phyloP scores from a whole-genome alignment of 768 basidiomycete genomes.

The Auricularia cornea region DNA sequence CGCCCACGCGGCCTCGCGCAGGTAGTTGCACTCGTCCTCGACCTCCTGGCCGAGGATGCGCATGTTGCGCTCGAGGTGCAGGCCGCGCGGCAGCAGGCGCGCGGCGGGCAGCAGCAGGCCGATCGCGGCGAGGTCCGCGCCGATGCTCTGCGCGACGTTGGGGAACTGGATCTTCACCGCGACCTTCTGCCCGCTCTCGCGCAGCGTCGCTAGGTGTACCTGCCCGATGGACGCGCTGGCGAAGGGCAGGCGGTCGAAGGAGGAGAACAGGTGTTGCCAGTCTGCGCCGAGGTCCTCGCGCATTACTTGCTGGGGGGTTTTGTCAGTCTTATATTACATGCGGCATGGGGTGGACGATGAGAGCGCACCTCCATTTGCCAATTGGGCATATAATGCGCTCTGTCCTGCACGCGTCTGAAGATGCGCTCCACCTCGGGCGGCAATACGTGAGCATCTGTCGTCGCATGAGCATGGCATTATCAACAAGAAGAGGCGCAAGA shows the following conservation, averaged over 20 bases:
- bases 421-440: constrained; percentile 84
- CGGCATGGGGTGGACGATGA: background rate
- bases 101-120: constrained; percentile 75
- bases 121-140: constrained; percentile 80
- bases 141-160: constrained; percentile 77
- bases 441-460: constrained; percentile 78
- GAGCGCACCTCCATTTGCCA: constrained; percentile 87
- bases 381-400: constrained; percentile 97
- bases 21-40: constrained; percentile 87
- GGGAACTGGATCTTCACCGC: constrained; percentile 95
- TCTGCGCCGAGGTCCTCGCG: constrained; percentile 58
- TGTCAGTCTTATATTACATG: too few species aligned
- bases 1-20: constrained; percentile 68
- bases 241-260: constrained; percentile 81
- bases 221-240: constrained; percentile 97
- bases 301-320: constrained; percentile 68
- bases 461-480: too few species aligned
- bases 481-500: too few species aligned
- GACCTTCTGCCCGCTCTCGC: constrained; percentile 46
- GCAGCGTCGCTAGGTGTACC: constrained; percentile 71
- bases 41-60: constrained; percentile 60
- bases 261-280: constrained; percentile 63
- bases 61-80: constrained; percentile 85
- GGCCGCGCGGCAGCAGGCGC: constrained; percentile 71
- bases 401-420: constrained; percentile 84